phyloP scores from a whole-genome alignment of 2,329 filamentous ascomycete genomes.

The Talaromyces sp. region DNA sequence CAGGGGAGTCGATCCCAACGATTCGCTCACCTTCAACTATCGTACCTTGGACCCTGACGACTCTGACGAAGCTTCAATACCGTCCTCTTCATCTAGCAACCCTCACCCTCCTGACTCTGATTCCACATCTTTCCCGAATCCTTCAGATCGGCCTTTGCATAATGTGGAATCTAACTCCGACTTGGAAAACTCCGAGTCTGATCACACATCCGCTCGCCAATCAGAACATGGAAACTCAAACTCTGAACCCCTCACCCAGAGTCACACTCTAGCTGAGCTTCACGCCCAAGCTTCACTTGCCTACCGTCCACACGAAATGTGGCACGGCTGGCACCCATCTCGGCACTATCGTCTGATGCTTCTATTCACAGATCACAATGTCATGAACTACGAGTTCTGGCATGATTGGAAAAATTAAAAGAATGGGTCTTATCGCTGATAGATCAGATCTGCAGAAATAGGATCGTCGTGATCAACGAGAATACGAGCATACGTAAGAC shows the following conservation, averaged over 20 bases:
- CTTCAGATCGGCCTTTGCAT: background rate
- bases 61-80: conserved; percentile 19
- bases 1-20: conserved; percentile 18
- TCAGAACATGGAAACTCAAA: background rate
- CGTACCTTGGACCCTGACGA: conserved; percentile 18
- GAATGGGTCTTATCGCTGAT: no score
- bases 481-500: background rate
- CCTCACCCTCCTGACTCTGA: background rate
- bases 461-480: background rate
- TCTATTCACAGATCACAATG: conserved; percentile 58
- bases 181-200: background rate
- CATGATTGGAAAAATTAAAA: conserved; percentile 39
- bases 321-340: conserved; percentile 45
- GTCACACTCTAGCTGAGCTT: conserved; percentile 32
- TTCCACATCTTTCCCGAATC: background rate
- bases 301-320: conserved; percentile 39
- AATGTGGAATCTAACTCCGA: background rate
- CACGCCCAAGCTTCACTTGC: conserved; percentile 36
- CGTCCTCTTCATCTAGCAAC: background rate
- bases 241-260: conserved; percentile 13
- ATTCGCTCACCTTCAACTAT: conserved; percentile 24
- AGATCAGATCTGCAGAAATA: background rate
- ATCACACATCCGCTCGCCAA: background rate
- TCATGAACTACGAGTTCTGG: conserved; percentile 63
- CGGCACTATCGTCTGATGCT: conserved; percentile 58